These are phyloP conservation scores for Talaromyces rugulosus DNA, from an alignment of 2,329 filamentous ascomycete genomes.

Conservation along the genomic window DNA sequence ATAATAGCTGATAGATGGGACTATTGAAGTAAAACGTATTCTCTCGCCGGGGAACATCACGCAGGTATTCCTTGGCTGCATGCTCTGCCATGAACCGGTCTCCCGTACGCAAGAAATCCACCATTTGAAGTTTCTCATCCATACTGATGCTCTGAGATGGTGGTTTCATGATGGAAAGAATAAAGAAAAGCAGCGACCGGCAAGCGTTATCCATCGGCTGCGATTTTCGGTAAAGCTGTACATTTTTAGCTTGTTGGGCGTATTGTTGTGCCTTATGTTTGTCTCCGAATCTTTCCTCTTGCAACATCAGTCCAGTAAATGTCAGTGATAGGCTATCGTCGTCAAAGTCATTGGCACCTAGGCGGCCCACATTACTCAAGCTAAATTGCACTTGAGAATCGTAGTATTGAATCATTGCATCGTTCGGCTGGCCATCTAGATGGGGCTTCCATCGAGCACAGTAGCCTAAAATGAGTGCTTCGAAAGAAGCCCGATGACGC, in stretches of 20 bases:
- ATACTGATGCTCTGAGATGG: conserved; percentile 11
- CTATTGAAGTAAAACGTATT: conserved; percentile 33
- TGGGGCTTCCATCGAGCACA: conserved; percentile 34
- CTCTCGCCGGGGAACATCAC: conserved; percentile 25
- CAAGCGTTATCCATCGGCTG: conserved; percentile 21
- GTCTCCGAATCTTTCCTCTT: conserved; percentile 36
- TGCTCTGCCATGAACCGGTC: conserved; percentile 32
- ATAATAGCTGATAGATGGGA: conserved; percentile 36
- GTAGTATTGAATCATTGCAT: conserved; percentile 25
- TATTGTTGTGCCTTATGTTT: conserved; percentile 23
- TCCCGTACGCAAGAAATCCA: conserved; percentile 33
- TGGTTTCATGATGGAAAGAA: conserved; percentile 28
- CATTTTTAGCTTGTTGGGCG: conserved; percentile 23
- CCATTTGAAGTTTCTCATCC: conserved; percentile 24
- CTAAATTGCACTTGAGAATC: conserved; percentile 21
- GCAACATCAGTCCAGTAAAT: conserved; percentile 31
- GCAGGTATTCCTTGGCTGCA: conserved; percentile 22
- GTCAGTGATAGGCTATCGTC: conserved; percentile 30
- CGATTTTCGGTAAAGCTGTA: conserved; percentile 26
- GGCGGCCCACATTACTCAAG: conserved; percentile 22
- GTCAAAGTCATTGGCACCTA: conserved; percentile 18
- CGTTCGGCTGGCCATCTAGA: conserved; percentile 20
- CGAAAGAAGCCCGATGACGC: conserved; percentile 31
- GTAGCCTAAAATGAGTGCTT: conserved; percentile 33
- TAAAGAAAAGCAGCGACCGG: conserved; percentile 32